Evolutionary conservation across 306 rosid genomes (phyloP), one percentile per base, ranked within the genome.

Genomic region (Oemleria cerasiformis): DNA sequence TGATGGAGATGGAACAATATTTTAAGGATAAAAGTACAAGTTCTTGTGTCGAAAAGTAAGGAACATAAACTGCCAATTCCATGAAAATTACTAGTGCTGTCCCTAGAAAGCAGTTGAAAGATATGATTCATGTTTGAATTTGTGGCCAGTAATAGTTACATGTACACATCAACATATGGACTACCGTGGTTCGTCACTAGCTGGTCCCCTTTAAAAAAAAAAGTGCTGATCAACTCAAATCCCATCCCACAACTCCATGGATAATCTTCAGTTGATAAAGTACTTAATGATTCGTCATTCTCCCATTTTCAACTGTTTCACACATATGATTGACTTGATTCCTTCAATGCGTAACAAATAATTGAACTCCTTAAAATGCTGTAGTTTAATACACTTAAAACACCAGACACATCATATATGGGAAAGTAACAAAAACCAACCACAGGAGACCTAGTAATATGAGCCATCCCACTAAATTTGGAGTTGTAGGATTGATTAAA

Each of bases 1-100:
- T 14, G 20, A 65, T 43, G 65, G 65, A 78, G 73, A 59, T 48
- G 38, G 63, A 49, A 60, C 53, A 55, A 36, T 16, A 7, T 60
- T 44, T 21, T 48, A 75, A 23, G 14, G 23, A 41, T 13, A 62
- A 25, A 12, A 23, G 8, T 12, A 8, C 21, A 11, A 63, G 47
- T 2, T 49, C 14, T 20, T 10, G 38, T 5, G 23, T 34, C 9
- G 36, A 41, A 38, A 58, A n/a, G 41, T 49, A 69, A 78, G 47
- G 20, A 51, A 68, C 51, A 59, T 7, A 60, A 77, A 65, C 43
- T 43, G 36, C 51, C 54, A 43, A 45, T 44, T 70, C 38, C 44
- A 76, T 51, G 77, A 8, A 16, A 62, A 68, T 48, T 14, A 3
- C 40, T 58, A 23, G 38, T 36, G 4, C 14, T 25, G 20, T 25